A percentile compares a stretch with the other conserved stretches of the same genome.
phyloP scores from a whole-genome alignment of 2,329 filamentous ascomycete genomes.

The Penicillium psychrosexuale region DNA sequence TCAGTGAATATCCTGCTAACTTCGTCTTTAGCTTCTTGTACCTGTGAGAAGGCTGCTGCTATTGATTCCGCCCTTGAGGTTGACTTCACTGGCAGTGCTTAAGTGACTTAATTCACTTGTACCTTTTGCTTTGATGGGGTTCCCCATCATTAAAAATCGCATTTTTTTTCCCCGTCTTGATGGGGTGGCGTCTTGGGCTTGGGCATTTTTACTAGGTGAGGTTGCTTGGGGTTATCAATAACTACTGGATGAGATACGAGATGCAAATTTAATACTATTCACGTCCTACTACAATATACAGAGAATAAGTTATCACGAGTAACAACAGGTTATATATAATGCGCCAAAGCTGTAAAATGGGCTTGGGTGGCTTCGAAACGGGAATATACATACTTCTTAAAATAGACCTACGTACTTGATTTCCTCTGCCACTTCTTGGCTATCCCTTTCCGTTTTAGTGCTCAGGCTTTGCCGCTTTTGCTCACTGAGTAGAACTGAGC shows the following conservation, averaged over 20 bases:
- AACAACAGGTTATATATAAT: no score
- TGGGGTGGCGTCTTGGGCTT: slow-evolving; percentile 1
- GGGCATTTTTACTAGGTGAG: slow-evolving; percentile 2
- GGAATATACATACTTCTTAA: neutral
- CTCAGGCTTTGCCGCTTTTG: no score
- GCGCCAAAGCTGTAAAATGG: neutral
- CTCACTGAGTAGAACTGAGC: no score
- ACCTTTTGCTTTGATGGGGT: neutral
- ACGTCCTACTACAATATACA: neutral
- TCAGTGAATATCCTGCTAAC: slow-evolving; percentile 14
- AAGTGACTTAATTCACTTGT: slow-evolving; percentile 1
- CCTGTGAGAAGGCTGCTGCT: slow-evolving; percentile 71
- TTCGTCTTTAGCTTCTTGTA: slow-evolving; percentile 60
- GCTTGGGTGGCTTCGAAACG: neutral
- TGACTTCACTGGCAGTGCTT: slow-evolving; percentile 74
- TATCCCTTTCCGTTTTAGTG: no score
- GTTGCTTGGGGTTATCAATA: neutral
- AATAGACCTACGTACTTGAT: neutral
- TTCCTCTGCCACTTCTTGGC: no score
- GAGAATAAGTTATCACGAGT: no score
- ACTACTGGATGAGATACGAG: neutral
- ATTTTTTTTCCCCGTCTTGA: slow-evolving; percentile 2
- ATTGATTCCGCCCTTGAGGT: slow-evolving; percentile 66
- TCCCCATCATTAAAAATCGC: slow-evolving; percentile 2
- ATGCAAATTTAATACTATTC: neutral